These are phyloP conservation scores for Colletotrichum liriopes DNA, from an alignment of 2,329 filamentous ascomycete species.

Conservation along the genomic window DNA sequence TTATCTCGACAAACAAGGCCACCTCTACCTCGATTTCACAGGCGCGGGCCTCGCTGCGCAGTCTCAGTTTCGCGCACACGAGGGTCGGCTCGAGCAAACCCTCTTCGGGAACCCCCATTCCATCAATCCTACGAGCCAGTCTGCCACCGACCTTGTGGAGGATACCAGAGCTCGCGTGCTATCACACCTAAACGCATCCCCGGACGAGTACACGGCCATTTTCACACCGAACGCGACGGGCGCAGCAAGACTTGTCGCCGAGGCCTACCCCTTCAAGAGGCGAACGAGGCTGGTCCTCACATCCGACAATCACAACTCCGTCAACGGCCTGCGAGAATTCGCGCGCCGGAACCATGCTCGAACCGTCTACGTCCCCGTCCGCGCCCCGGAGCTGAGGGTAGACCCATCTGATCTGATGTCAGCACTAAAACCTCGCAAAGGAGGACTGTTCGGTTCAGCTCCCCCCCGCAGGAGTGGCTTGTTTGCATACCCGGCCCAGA, in stretches of 20 bases:
- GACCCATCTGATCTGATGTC: constrained; percentile 46
- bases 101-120: constrained; percentile 60
- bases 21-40: constrained; percentile 60
- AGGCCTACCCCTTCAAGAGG: constrained; percentile 55
- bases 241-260: constrained; percentile 56
- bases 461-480: constrained; percentile 48
- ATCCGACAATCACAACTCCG: constrained; percentile 60
- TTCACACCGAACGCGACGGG: constrained; percentile 59
- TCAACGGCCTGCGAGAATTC: constrained; percentile 58
- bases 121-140: constrained; percentile 54
- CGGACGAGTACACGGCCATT: constrained; percentile 57
- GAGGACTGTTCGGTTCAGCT: constrained; percentile 10
- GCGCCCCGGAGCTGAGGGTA: constrained; percentile 49
- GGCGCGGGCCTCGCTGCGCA: constrained; percentile 55
- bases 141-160: constrained; percentile 53
- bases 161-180: constrained; percentile 52
- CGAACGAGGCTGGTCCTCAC: constrained; percentile 52
- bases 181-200: constrained; percentile 52
- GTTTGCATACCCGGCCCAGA: constrained; percentile 63
- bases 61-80: constrained; percentile 52
- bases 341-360: constrained; percentile 48
- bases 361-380: constrained; percentile 52
- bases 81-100: constrained; percentile 48
- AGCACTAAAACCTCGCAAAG: constrained; percentile 44
- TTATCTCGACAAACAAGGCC: constrained; percentile 55